phyloP scores from a whole-genome alignment of 1,284 basidiomycete genomes.

The Marasmius oreades region DNA sequence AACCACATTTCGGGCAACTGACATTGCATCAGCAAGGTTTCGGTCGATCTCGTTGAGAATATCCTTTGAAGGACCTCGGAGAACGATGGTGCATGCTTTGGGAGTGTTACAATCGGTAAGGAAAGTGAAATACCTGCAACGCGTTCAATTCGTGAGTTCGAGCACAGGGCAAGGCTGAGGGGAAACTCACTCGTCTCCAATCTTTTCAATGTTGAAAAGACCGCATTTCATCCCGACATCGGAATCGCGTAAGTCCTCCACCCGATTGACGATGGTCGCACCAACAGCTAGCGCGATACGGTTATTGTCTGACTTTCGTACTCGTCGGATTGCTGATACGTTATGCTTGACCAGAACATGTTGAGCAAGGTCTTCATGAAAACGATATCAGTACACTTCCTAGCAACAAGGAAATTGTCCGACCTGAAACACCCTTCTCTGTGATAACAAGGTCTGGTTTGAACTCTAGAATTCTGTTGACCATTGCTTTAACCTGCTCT shows the following conservation, averaged over 20 bases:
- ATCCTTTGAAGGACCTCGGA: constrained; percentile 98
- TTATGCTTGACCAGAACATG: constrained; percentile 88
- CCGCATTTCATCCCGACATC: constrained; percentile 95
- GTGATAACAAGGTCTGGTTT: constrained; percentile 96
- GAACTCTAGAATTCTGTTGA: constrained; percentile 86
- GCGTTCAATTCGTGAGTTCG: constrained; percentile 2
- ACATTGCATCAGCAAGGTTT: constrained; percentile 97
- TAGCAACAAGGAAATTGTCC: constrained; percentile 15
- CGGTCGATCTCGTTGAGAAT: constrained; percentile 98
- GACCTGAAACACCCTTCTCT: constrained; percentile 96
- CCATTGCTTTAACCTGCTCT: constrained; percentile 92
- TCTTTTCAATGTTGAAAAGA: constrained; percentile 94
- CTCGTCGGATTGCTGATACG: constrained; percentile 89
- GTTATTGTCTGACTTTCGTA: constrained; percentile 99
- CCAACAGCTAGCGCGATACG: constrained; percentile 95
- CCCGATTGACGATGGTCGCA: constrained; percentile 94
- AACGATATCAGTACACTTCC: neutral
- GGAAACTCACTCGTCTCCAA: constrained; percentile 90
- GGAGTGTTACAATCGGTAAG: constrained; percentile 89
- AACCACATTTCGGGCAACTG: constrained; percentile 93
- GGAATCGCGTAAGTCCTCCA: constrained; percentile 90
- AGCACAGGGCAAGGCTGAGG: constrained; percentile 5
- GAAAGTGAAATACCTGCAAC: constrained; percentile 91
- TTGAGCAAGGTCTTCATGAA: constrained; percentile 80
- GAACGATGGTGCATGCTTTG: constrained; percentile 97